Base-by-base conservation (phyloP, 257 asterid species). In the Scutellaria minor region DNA sequence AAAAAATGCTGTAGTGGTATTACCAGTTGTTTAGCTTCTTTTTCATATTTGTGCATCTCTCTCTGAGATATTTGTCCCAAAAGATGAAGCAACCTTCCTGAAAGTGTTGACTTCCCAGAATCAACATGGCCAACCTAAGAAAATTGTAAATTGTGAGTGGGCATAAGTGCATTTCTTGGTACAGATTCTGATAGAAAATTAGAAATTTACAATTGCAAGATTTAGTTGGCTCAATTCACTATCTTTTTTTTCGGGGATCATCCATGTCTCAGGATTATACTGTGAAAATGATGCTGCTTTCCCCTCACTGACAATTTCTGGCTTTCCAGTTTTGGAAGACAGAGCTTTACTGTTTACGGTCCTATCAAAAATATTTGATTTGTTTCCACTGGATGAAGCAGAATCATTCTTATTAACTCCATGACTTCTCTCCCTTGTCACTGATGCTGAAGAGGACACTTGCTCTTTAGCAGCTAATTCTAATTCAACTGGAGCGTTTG, bases 91-190 rank as follows among this genome's bases (percentile, higher is more conserved):
- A 95, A 73, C 85, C 97, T 90, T 76, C 99, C 99, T 27, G 98
- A 95, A 59, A 95, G 97, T 35, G 99, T 92, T 47, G 99, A 95
- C 83, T 95, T 95, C 64, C 99, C 99, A 63, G 99, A 92, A 86
- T 95, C 99, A 81, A 95, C 99, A 81, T 95, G 99, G 56, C 99
- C 99, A 72, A 95, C 98, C 99, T 95, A 74, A 6, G 57, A 52
- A 54, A 48, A 73, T 27, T 20, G 67, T 56, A 65, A 67, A 60
- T 11, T 50, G 42, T 70, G 78, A 41, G 50, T 35, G 42, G 46
- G 62, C 10, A n/a, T 7, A 62, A 66, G 66, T 8, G 54, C 37
- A 77, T 15, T 41, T 27, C 13, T 64, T 44, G 63, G 31, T 4
- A 51, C 35, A 42, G 45, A 55, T n/a, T 61, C 9, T 35, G 27